Base-by-base conservation (phyloP, 1,139 yeast genomes). In the Saccharomyces hybrid region DNA sequence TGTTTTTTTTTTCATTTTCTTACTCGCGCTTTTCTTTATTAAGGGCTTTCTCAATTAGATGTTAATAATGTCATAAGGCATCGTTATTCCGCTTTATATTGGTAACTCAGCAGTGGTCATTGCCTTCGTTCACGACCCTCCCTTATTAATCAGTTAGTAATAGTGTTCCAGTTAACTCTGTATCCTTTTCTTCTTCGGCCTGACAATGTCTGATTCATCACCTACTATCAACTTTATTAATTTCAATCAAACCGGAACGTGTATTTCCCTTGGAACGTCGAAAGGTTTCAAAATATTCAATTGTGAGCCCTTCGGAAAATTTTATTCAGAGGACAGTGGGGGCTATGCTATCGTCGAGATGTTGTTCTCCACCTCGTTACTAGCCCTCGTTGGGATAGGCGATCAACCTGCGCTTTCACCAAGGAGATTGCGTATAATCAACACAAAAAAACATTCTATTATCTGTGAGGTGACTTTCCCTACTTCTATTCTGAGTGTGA, bases 241-340 rank as follows among this genome's bases (percentile, higher is more conserved):
- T 52, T 93, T 93, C 76, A 93, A 93, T 71, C 99, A 93, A 73
- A 96, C 91, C 69, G 86, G 87, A 56, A 78, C 90, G 56, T 91
- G 97, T 68, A 78, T 91, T 30, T 89, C 97, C 1, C 80, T 89
- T 5, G 97, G 96, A 1, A 79, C 88, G 8, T 78, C 79, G 50
- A 75, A 75, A 54, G 95, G 96, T n/a, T 89, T 88, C 70, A 82
- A 82, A 62, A 86, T 93, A 52, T 91, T 83, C 76, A 88, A 87
- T 68, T 89, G 97, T 72, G 88, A 84, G 56, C 97, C 98, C 1
- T 88, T 91, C 68, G 96, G 95, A 13, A 82, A 82, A 63, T 88
- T 95, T 65, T 88, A 82, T 65, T 79, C 79, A 25, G 78, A 78
- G 58, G 67, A 75, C 57, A 70, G 67, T 55, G 86, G 84, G 50